A percentile compares a stretch with the other conserved stretches of the same genome.
Conservation (phyloP, 768 basidiomycete genomes). For the Gloeopeniophorella convolvens region DNA sequence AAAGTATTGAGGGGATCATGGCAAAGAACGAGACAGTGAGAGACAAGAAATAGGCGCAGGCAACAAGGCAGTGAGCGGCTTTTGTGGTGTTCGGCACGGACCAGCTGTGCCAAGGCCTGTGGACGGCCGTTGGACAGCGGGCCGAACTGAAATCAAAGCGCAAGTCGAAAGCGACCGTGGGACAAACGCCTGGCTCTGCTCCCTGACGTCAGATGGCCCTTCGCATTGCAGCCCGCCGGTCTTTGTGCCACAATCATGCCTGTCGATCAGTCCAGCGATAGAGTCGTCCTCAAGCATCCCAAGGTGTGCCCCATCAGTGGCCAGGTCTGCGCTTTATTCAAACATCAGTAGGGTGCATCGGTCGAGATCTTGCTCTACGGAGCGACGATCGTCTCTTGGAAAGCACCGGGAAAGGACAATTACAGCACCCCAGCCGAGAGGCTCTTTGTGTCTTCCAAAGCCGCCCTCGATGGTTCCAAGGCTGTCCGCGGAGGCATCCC, state of each 20-base stretch:
- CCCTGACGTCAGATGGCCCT: no score
- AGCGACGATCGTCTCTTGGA: conserved; percentile 87
- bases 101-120: background rate
- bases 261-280: conserved; percentile 38
- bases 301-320: conserved; percentile 42
- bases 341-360: conserved; percentile 48
- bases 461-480: conserved; percentile 74
- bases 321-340: background rate
- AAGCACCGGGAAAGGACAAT: conserved; percentile 35
- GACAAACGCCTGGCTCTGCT: no score
- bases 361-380: conserved; percentile 70
- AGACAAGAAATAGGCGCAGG: background rate
- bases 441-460: conserved; percentile 77
- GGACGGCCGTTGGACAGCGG: background rate
- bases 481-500: conserved; percentile 56
- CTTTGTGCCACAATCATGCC: no score
- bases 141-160: no score
- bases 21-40: background rate
- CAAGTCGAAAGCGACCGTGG: no score
- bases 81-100: conserved; percentile 1
- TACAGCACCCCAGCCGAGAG: conserved; percentile 46
- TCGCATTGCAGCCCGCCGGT: no score
- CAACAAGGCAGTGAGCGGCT: background rate
- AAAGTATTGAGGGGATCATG: conserved; percentile 28
- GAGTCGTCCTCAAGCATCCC: conserved; percentile 52